A percentile compares a stretch with the other conserved stretches of the same genome.
Evolutionary conservation across 768 basidiomycete genomes (phyloP).

Genomic region (Butyriboletus loyo): DNA sequence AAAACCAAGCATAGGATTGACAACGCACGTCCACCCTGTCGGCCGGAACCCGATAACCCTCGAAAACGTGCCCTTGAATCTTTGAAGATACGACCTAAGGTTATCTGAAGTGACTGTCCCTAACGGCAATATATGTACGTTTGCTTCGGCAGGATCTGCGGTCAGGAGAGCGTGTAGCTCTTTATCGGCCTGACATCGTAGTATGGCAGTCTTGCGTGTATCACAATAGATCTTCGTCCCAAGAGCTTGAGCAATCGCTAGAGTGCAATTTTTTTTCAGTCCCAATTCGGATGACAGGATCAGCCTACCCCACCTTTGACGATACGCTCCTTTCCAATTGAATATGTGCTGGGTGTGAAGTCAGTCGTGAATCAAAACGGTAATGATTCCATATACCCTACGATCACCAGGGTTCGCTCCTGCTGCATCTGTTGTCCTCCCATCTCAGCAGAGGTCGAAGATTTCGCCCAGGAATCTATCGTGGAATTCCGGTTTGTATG

Average conservation of each 20-base stretch:
- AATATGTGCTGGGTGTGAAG: constrained; percentile 71
- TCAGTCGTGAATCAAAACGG: background rate
- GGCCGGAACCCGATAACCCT: constrained; percentile 83
- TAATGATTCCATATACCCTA: constrained; percentile 53
- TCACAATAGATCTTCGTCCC: constrained; percentile 88
- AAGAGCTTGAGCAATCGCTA: constrained; percentile 83
- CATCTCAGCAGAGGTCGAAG: constrained; percentile 17
- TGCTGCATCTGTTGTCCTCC: constrained; percentile 36
- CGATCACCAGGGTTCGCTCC: constrained; percentile 54
- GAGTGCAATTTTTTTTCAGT: background rate
- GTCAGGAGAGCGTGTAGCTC: constrained; percentile 80
- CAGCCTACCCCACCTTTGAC: constrained; percentile 68
- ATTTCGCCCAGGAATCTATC: constrained; percentile 54
- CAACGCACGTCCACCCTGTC: constrained; percentile 91
- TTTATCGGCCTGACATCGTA: constrained; percentile 80
- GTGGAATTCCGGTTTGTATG: constrained; percentile 30
- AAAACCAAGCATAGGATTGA: background rate
- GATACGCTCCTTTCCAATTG: constrained; percentile 95
- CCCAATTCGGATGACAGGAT: background rate
- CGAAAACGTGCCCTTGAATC: constrained; percentile 67
- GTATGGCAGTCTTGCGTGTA: constrained; percentile 72
- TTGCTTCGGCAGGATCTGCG: constrained; percentile 66
- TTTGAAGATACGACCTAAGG: constrained; percentile 72
- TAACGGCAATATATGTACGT: constrained; percentile 85
- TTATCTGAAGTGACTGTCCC: constrained; percentile 70